Evolutionary conservation across 805 yeast species (phyloP).

Genomic region (Clavispora carvajalis): DNA sequence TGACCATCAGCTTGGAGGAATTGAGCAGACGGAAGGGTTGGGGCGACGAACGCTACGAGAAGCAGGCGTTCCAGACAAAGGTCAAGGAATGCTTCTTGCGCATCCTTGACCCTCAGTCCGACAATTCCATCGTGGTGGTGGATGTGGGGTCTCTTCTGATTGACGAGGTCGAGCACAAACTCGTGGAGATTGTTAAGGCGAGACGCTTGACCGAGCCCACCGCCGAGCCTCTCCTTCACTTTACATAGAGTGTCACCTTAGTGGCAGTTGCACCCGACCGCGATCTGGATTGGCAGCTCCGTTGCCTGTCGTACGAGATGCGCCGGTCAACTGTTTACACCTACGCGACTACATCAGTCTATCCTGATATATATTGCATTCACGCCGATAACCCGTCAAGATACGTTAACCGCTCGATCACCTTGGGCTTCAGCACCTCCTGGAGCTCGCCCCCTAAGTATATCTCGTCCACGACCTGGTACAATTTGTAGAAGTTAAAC

Average conservation of each 20-base stretch:
- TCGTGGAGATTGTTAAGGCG: slow-evolving; percentile 35
- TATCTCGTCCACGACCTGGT: slow-evolving; percentile 79
- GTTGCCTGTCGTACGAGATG: too few species aligned
- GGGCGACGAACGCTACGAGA: slow-evolving; percentile 94
- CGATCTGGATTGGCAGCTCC: too few species aligned
- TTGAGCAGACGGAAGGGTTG: slow-evolving; percentile 61
- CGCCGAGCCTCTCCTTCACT: not conserved
- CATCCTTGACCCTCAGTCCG: slow-evolving; percentile 30
- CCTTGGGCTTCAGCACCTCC: slow-evolving; percentile 68
- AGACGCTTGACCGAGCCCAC: slow-evolving; percentile 3
- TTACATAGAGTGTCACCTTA: not conserved
- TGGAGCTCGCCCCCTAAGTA: slow-evolving; percentile 87
- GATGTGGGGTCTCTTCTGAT: slow-evolving; percentile 57
- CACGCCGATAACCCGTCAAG: slow-evolving; percentile 41
- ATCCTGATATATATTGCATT: not conserved
- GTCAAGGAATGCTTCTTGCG: slow-evolving; percentile 59
- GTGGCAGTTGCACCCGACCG: too few species aligned
- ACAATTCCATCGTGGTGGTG: slow-evolving; percentile 36
- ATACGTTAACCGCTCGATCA: slow-evolving; percentile 59
- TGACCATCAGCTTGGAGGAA: slow-evolving; percentile 50
- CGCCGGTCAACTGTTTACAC: too few species aligned
- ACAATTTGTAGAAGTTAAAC: slow-evolving; percentile 83
- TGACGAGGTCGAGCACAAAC: slow-evolving; percentile 45
- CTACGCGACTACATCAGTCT: too few species aligned
- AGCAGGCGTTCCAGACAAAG: slow-evolving; percentile 59